Evolutionary conservation across 1,284 basidiomycete species (phyloP), one percentile per base, ranked within the genome.

Genomic region (Cerioporus squamosus): DNA sequence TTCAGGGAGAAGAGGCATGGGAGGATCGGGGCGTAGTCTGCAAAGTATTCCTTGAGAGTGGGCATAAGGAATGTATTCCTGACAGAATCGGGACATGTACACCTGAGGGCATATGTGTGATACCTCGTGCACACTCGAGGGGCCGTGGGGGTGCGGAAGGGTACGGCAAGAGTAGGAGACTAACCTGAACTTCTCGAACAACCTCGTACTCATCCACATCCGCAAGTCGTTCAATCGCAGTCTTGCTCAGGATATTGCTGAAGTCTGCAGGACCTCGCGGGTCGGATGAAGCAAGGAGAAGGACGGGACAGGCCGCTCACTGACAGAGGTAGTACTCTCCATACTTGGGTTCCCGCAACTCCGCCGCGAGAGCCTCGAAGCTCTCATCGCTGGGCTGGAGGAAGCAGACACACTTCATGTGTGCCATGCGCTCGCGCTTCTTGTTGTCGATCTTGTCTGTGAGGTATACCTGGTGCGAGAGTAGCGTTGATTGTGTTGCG

Each of bases 301-400:
- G 58, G 24, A 57, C 55, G 53, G 63, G 61, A 59, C 56, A 59
- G 72, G 83, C 80, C 81, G 90, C 86, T 81, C 78, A 93, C 94
- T 89, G 82, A 97, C 95, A 97, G 69, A 98, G 79, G 82, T 95
- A 98, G 78, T 99, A 99, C 75, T 94, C 92, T 70, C 94, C 94
- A 72, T 99, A 99, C 73, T 91, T 90, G 5, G 96, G 97, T 68
- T 93, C 91, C 44, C 81, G 81, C 51, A 99, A 81, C 73, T 99
- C 97, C 44, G 83, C 78, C 66, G 91, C 90, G 51, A 98, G 80
- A 9, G 91, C 90, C 58, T 88, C 86, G 49, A 99, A 79, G 67
- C 92, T 95, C 31, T 89, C 85, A 50, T 91, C 85, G 53, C 84
- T 90, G 22, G 90, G 90, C 50, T 93, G 87, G 9, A 99, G 79